A percentile compares a stretch with the other conserved stretches of the same genome.
phyloP scores from a whole-genome alignment of 371 early-diverging fungal genomes.

The Mycotypha africana region DNA sequence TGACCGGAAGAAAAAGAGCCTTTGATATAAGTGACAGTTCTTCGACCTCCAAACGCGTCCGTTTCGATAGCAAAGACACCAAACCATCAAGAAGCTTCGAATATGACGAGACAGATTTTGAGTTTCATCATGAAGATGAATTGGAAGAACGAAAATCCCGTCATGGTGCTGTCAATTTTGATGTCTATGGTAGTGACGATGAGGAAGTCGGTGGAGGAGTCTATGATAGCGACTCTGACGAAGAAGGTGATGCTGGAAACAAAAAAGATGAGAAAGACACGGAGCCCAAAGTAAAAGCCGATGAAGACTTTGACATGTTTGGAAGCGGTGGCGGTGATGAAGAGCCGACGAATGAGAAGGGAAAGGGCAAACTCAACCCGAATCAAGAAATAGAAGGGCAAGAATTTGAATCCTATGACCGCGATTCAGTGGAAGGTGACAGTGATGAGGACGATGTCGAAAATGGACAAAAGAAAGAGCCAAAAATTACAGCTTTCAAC shows the following conservation, averaged over 20 bases:
- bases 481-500: conserved; percentile 79
- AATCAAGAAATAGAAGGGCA: conserved; percentile 50
- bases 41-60: conserved; percentile 27
- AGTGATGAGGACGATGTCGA: conserved; percentile 46
- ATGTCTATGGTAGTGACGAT: conserved; percentile 51
- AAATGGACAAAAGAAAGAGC: conserved; percentile 46
- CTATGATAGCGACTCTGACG: conserved; percentile 41
- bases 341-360: conserved; percentile 6
- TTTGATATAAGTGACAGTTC: conserved; percentile 18
- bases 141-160: conserved; percentile 45
- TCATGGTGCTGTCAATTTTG: conserved; percentile 47
- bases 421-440: conserved; percentile 26
- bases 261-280: conserved; percentile 18
- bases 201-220: conserved; percentile 49
- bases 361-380: no score
- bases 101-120: conserved; percentile 22
- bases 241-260: no score
- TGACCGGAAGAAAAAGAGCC: conserved; percentile 13
- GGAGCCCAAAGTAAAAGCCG: conserved; percentile 12
- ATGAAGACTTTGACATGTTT: conserved; percentile 64
- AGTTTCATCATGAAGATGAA: conserved; percentile 43
- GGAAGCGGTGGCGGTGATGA: conserved; percentile 20
- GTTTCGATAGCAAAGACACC: conserved; percentile 23
- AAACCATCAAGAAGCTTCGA: neutral
- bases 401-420: conserved; percentile 37